Conservation (phyloP, 306 rosid species). For the Cucurbita ficifolia region DNA sequence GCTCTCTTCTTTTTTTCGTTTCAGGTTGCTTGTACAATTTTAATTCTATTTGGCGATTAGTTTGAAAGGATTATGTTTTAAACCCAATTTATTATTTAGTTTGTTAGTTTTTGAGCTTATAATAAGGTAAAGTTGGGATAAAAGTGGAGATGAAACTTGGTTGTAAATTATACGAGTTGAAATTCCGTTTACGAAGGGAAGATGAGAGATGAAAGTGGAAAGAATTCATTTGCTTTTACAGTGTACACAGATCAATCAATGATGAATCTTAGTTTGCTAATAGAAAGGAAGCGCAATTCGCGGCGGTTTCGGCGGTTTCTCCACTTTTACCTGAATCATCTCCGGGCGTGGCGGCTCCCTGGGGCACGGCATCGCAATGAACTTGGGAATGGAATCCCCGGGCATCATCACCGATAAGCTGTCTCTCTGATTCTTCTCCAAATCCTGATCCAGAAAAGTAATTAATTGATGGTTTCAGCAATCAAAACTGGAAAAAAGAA, state of each 20-base stretch:
- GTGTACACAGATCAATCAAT: neutral
- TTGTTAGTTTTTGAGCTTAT: no score
- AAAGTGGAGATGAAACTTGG: neutral
- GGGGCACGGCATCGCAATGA: conserved; percentile 87
- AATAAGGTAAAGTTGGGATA: no score
- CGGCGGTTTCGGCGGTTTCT: conserved; percentile 41
- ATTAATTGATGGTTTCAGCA: neutral
- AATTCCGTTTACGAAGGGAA: neutral
- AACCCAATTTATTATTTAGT: neutral
- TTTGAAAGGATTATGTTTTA: no score
- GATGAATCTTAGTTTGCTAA: conserved; percentile 1
- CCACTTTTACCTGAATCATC: conserved; percentile 18
- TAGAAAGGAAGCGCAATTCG: conserved; percentile 37
- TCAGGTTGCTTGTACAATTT: neutral
- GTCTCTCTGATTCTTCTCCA: conserved; percentile 20
- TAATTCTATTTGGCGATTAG: no score
- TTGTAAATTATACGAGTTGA: neutral
- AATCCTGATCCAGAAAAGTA: conserved; percentile 20
- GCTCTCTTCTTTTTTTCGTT: neutral
- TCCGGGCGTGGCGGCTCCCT: conserved; percentile 41
- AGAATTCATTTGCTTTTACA: neutral
- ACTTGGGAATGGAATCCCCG: conserved; percentile 62
- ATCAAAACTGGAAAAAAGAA: neutral
- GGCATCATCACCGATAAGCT: conserved; percentile 88
- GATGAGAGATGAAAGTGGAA: neutral